Base-by-base conservation (phyloP, 805 yeast species). In the Spathaspora arborariae region DNA sequence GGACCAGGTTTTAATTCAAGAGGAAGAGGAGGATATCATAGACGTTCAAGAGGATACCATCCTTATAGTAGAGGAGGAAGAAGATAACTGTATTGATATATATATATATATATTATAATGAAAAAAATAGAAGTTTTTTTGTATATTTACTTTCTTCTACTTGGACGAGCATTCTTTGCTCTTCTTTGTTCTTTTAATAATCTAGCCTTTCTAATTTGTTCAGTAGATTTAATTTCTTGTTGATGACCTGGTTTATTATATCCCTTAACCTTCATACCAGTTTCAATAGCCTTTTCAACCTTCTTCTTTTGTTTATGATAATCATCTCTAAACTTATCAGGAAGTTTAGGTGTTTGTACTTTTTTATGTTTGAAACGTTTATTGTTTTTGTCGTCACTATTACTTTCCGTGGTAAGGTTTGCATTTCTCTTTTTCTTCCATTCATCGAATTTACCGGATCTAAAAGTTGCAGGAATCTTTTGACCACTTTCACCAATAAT, bases 401-500 rank as follows among this genome's bases (percentile, higher is more conserved):
- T 59, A 70, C 60, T 0, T 88, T 90, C 20, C 76, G 80, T 74
- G 45, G 72, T 54, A 40, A 81, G 74, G 45, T 75, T 74, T 39
- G 81, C 59, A 53, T 77, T 80, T 63, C 89, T 79, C 34, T 82
- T 80, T 53, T 82, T 76, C 62, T 86, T 86, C 99, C 99, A 94
- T 38, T 84, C 85, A 46, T 91, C 98, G 59, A 81, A 94, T 54
- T 88, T 82, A 40, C 99, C 99, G 2, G 96, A 83, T 60, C 88
- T 78, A 69, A 83, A 89, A 11, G 94, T 78, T 1, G 99, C 98
- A 5, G 98, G 97, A 42, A 94, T 81, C 62, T 80, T 81, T 57
- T 85, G 90, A 6, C 99, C 99, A 64, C 88, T 84, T 64, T 94
- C 99, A 51, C 98, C 96, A 53, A 89, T 84, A 58, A 94, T 94